Base-by-base conservation (phyloP, 225 moss, liverwort and hornwort species). In the Lunularia cruciata region DNA sequence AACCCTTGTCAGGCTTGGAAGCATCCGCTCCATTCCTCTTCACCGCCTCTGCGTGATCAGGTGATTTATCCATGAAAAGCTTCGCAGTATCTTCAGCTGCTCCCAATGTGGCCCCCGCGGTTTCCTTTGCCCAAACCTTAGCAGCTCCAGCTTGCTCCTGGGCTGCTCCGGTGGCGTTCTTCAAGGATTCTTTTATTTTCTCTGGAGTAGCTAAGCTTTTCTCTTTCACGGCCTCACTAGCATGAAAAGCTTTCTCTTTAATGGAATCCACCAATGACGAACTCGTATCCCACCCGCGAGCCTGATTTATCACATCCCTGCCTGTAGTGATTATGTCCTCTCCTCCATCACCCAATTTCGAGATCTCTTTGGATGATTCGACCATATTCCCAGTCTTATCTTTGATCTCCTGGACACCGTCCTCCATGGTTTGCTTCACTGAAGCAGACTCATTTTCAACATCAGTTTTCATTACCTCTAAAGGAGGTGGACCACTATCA, bases 221-320 rank as follows among this genome's bases (percentile, higher is more conserved):
- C 36, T 60, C 59, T 33, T 60, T 60, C 59, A 60, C 19, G 2
- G 37, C 59, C 35, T 60, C 59, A 20, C 59, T 37, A 9, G 59
- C 59, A 36, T 60, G 59, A 34, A 34, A 22, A 60, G 59, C 59
- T 37, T 37, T 36, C 35, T 60, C 59, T 32, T 60, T 60, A 12
- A 60, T 37, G 3, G 59, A 60, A 16, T 60, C 59, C 37, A 60
- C 59, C 31, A 60, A 37, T 8, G 35, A 36, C 11, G 59, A 60
- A 60, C 59, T 60, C 10, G 59, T 60, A 37, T 60, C 59, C 59
- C 59, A 60, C 7, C 59, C 59, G 37, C 59, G 59, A 60, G n/a
- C 37, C 37, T 32, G 30, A 32, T 35, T 37, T 30, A 60, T 22
- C 20, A 19, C 3, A 36, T 27, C 55, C 10, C 2, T 40, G 40